Base-by-base conservation (phyloP, 257 asterid species). In the Gardenia jasminoides region DNA sequence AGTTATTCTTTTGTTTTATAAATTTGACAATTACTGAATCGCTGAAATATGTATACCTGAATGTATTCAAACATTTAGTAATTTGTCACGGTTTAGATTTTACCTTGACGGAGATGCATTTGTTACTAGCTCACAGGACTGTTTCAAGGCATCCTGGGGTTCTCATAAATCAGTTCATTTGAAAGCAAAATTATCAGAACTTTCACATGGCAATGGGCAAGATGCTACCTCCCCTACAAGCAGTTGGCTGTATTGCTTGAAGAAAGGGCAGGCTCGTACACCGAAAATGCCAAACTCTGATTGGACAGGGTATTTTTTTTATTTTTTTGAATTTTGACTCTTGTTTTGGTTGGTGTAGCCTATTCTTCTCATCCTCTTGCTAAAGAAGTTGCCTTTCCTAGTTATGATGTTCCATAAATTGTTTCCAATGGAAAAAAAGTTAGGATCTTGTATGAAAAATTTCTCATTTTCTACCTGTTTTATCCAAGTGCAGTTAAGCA, bases 81-180 rank as follows among this genome's bases (percentile, higher is more conserved):
- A 2, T 36, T 36, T 36, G 52, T 72, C 56, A 67, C 28, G 73
- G 50, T 19, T 67, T 47, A 30, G 76, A 43, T 67, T 62, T 28
- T 70, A 8, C 75, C 70, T 65, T 89, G 75, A 80, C 58, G 48
- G 67, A 69, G 50, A 64, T 52, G 4, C 71, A 78, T 76, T 70
- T 74, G 58, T 62, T 79, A 72, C 59, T 84, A 93, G 99, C 88
- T 77, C 97, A 24, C 99, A 95, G 83, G 95, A 96, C 58, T 96
- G 99, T 90, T 96, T 96, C 92, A 96, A 93, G 96, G 91, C 91
- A 50, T 92, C 97, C 48, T 93, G 99, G 97, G 88, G 91, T 82
- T 90, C 98, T 82, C 99, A 96, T 82, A 96, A 96, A 85, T 85
- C 92, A 43, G 95, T 92, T 77, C 99, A 96, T 83, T 58, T 83